These are phyloP conservation scores for Syzygium grande DNA, from an alignment of 345 rosid genomes.

Conservation along the genomic window DNA sequence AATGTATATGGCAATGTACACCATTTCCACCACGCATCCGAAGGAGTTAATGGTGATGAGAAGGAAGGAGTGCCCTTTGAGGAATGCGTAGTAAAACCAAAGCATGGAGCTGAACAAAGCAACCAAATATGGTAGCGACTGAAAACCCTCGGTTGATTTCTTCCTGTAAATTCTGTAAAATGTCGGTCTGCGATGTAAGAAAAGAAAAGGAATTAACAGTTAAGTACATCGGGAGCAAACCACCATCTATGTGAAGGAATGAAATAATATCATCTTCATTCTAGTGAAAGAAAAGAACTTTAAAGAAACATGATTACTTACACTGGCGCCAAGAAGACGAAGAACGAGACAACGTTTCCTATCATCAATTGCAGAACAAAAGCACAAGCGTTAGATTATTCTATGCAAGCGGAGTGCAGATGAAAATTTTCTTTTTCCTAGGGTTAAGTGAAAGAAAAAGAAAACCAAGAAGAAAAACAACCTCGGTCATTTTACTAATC, in stretches of 20 bases:
- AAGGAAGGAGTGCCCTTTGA: slow-evolving; percentile 51
- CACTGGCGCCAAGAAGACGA: slow-evolving; percentile 82
- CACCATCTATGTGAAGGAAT: too few species aligned
- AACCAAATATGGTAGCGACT: slow-evolving; percentile 73
- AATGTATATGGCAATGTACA: slow-evolving; percentile 57
- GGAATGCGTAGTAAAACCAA: slow-evolving; percentile 80
- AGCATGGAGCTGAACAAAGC: slow-evolving; percentile 89
- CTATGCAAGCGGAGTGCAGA: background rate
- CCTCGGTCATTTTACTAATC: background rate
- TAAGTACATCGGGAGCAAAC: background rate
- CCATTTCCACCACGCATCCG: slow-evolving; percentile 62
- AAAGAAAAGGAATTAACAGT: background rate
- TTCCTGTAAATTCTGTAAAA: slow-evolving; percentile 60
- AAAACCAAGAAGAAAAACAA: background rate
- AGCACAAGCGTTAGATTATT: background rate
- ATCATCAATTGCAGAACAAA: background rate
- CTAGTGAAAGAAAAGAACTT: background rate
- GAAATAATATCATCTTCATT: background rate
- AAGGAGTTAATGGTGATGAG: slow-evolving; percentile 79
- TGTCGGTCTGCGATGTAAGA: slow-evolving; percentile 47
- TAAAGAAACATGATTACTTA: slow-evolving; percentile 23
- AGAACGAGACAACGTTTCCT: slow-evolving; percentile 73
- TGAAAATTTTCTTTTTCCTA: background rate
- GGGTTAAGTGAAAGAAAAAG: background rate
- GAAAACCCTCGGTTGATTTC: slow-evolving; percentile 72